Conservation (phyloP, 129 eudicot species). For the sunflower (Helianthus annuus) region HanXRQr2.0-SUNRISE NC_035443.2:86980777-86981276, state of each 20-base stretch:
- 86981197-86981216: conserved; percentile 41
- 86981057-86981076: conserved; percentile 20
- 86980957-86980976: conserved; percentile 83
- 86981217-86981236: conserved; percentile 20
- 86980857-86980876: conserved; percentile 69
- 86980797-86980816: conserved; percentile 62
- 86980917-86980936: conserved; percentile 77
- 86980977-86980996: conserved; percentile 63
- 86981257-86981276: conserved; percentile 22
- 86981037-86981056: conserved; percentile 45
- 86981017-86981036: conserved; percentile 62
- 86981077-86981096: not conserved
- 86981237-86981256: not conserved
- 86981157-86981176: conserved; percentile 50
- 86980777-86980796: conserved; percentile 53
- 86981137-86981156: conserved; percentile 49
- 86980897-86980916: conserved; percentile 68
- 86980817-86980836: conserved; percentile 42
- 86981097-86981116: conserved; percentile 24
- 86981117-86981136: conserved; percentile 35
- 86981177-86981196: conserved; percentile 41
- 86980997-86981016: conserved; percentile 54
- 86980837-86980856: conserved; percentile 46
- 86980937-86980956: conserved; percentile 53
- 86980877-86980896: conserved; percentile 68